These are phyloP conservation scores for Geotrichum reessii DNA, from an alignment of 1,139 yeast genomes.

Conservation along the genomic window DNA sequence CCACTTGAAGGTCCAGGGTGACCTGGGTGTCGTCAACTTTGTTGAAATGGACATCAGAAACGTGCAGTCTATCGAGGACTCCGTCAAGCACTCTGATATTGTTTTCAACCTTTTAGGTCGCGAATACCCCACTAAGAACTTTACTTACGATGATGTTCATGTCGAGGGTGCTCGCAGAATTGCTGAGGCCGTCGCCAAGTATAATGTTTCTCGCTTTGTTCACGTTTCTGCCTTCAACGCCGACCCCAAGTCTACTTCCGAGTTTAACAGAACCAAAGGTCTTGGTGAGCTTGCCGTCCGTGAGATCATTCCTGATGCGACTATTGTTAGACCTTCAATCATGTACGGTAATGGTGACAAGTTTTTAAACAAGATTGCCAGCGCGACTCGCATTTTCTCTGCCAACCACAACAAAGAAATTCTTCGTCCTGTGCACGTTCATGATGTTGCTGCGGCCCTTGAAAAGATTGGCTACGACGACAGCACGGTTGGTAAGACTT, in stretches of 20 bases:
- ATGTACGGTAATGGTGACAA: constrained; percentile 74
- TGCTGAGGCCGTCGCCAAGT: constrained; percentile 65
- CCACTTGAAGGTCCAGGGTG: constrained; percentile 78
- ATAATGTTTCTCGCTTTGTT: constrained; percentile 67
- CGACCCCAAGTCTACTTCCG: constrained; percentile 58
- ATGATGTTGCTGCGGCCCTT: constrained; percentile 73
- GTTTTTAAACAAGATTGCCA: constrained; percentile 59
- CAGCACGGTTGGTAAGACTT: constrained; percentile 69
- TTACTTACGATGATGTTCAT: constrained; percentile 75
- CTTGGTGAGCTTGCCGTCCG: constrained; percentile 68
- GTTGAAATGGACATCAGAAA: constrained; percentile 81
- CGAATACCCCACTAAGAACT: constrained; percentile 72
- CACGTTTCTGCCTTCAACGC: constrained; percentile 84
- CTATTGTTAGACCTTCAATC: constrained; percentile 83
- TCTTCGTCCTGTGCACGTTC: constrained; percentile 67
- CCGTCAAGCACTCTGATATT: constrained; percentile 76
- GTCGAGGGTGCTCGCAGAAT: constrained; percentile 75
- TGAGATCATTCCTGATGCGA: constrained; percentile 65
- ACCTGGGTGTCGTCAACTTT: constrained; percentile 80
- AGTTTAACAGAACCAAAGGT: constrained; percentile 75
- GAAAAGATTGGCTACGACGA: constrained; percentile 80
- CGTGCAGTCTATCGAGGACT: constrained; percentile 66
- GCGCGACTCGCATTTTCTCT: constrained; percentile 49
- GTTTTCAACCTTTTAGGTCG: constrained; percentile 79
- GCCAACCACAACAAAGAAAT: constrained; percentile 61